Base-by-base conservation (phyloP, 192 early-diverging fungal species). In the Coemansia sp. region DNA sequence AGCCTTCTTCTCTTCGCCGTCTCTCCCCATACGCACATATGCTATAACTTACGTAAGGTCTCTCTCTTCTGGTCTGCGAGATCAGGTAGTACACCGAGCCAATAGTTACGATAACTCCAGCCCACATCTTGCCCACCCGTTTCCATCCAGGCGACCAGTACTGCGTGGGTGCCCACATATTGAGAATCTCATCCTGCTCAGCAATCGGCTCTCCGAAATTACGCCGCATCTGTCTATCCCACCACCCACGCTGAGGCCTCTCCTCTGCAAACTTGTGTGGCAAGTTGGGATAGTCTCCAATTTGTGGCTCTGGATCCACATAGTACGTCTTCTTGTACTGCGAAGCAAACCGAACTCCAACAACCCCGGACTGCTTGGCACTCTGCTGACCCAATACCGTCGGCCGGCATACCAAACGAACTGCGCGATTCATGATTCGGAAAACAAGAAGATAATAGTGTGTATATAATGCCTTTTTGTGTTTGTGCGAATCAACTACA, bases 211-310 rank as follows among this genome's bases (percentile, higher is more conserved):
- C 86, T 20, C 85, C 86, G 77, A 84, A 86, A 79, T 88, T 88
- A 43, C 86, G 78, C 44, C 84, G 77, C 59, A 83, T 84, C 74
- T 88, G 86, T 48, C 72, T 64, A 71, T 88, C 83, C 79, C 75
- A 78, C 80, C 83, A 88, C 34, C 84, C 86, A 39, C 57, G 72
- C 35, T 78, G 81, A 47, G 80, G 76, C 58, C 84, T 79, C 27
- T 66, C 68, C 58, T 88, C 81, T 23, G 78, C 58, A 55, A 77
- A 83, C 62, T 67, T 52, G 33, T 80, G 81, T 27, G 84, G 85
- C 64, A 88, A 48, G 59, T 86, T 86, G 48, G 86, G 86, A 48
- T 88, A 88, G 35, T 83, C 80, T 35, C 86, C 86, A 45, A 86
- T 86, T 66, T 86, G 86, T 22, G 86, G 83, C 34, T 89, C 85